phyloP scores from a whole-genome alignment of 768 basidiomycete genomes.

The Obba rivulosa region DNA sequence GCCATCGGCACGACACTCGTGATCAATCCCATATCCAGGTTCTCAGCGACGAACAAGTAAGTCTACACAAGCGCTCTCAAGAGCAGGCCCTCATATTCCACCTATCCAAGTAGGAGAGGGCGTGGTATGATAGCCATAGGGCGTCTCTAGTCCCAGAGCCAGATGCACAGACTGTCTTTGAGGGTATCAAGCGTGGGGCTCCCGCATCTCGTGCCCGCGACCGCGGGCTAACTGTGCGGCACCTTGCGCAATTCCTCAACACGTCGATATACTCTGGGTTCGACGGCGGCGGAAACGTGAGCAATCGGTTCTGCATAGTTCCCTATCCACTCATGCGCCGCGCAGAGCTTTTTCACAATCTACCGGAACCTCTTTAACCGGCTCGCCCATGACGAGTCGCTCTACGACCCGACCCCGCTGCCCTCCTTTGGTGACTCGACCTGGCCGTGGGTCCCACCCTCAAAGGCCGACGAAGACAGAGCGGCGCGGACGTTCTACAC shows the following conservation, averaged over 20 bases:
- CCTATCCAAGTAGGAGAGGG: conserved; percentile 72
- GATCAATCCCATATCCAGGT: conserved; percentile 43
- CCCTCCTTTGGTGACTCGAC: conserved; percentile 80
- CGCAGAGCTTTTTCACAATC: conserved; percentile 83
- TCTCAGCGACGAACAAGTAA: conserved; percentile 90
- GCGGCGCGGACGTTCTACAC: conserved; percentile 76
- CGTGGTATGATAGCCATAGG: conserved; percentile 96
- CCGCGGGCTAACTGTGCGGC: conserved; percentile 74
- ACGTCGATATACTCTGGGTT: conserved; percentile 59
- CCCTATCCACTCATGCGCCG: neutral
- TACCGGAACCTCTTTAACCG: conserved; percentile 85
- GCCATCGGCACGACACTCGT: neutral
- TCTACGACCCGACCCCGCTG: conserved; percentile 42
- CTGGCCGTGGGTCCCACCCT: conserved; percentile 61
- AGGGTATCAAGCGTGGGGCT: conserved; percentile 73
- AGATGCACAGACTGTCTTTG: conserved; percentile 79
- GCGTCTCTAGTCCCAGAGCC: conserved; percentile 74
- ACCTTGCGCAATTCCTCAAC: conserved; percentile 84
- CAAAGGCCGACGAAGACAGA: conserved; percentile 38
- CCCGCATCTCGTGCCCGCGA: conserved; percentile 50
- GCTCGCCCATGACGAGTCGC: conserved; percentile 75
- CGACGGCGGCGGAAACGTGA: conserved; percentile 57
- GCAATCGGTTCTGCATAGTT: conserved; percentile 15
- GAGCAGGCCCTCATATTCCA: neutral
- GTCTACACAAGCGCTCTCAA: neutral